Conservation (phyloP, 2,329 filamentous ascomycete genomes). For the Colletotrichum musae region DNA sequence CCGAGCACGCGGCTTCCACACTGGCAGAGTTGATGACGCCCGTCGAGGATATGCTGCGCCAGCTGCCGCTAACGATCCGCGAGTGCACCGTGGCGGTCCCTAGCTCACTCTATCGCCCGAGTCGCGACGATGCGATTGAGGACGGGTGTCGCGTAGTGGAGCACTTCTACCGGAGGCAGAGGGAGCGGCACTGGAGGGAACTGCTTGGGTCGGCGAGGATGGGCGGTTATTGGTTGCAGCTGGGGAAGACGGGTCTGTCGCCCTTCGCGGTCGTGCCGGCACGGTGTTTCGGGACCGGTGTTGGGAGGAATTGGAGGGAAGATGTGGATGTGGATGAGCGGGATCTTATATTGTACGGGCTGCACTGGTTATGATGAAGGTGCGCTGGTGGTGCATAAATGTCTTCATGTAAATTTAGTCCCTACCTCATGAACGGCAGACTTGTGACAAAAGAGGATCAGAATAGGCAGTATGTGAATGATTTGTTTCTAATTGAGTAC, state of each 20-base stretch:
- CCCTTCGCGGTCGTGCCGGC: neutral
- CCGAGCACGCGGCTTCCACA: neutral
- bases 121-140: constrained; percentile 37
- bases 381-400: too few species aligned
- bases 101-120: constrained; percentile 42
- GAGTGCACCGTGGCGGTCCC: constrained; percentile 46
- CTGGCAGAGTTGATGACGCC: constrained; percentile 18
- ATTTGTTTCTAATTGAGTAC: too few species aligned
- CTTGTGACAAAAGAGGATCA: too few species aligned
- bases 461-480: too few species aligned
- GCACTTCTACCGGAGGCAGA: constrained; percentile 35
- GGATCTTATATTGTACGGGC: constrained; percentile 12
- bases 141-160: constrained; percentile 35
- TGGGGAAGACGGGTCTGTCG: constrained; percentile 38
- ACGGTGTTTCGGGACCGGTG: neutral
- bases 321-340: neutral
- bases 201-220: constrained; percentile 34
- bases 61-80: constrained; percentile 36
- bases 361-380: constrained; percentile 2
- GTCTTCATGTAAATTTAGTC: too few species aligned
- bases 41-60: constrained; percentile 44
- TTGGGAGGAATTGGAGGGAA: neutral
- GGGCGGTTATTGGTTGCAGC: constrained; percentile 47
- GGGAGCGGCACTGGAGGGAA: constrained; percentile 45
- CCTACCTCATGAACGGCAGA: too few species aligned